A percentile compares a stretch with the other conserved stretches of the same genome.
phyloP scores from a whole-genome alignment of 1,284 basidiomycete species.

The Marasmius oreades region DNA sequence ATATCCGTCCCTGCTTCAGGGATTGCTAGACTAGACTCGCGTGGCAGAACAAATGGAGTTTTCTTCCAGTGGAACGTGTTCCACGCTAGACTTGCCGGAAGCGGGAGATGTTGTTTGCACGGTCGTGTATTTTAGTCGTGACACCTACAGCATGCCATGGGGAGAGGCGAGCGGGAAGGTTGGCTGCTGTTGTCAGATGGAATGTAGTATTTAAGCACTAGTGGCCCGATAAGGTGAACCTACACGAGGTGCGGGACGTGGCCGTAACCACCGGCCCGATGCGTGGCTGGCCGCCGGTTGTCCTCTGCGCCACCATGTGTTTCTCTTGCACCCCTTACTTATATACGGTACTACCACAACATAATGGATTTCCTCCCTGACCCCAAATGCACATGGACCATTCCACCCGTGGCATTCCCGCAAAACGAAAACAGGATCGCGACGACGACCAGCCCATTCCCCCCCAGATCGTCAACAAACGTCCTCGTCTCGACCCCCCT shows the following conservation, averaged over 20 bases:
- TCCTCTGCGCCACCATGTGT: constrained; percentile 1
- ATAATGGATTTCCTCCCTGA: constrained; percentile 25
- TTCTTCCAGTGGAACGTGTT: too few relatives aligned
- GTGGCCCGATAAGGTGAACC: constrained; percentile 3
- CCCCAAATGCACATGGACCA: constrained; percentile 20
- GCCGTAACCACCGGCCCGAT: background rate
- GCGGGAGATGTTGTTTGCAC: too few relatives aligned
- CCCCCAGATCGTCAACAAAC: constrained; percentile 29
- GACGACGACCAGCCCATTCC: constrained; percentile 37
- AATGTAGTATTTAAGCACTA: background rate
- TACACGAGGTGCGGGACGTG: background rate
- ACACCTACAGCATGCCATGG: background rate
- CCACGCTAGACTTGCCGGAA: too few relatives aligned
- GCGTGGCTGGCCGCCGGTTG: background rate
- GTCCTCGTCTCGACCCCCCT: constrained; percentile 28
- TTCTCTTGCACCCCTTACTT: constrained; percentile 31
- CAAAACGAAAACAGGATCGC: constrained; percentile 52
- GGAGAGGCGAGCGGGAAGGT: background rate
- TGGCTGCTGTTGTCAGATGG: background rate
- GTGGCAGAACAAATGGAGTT: too few relatives aligned
- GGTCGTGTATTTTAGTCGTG: too few relatives aligned
- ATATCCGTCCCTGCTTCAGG: too few relatives aligned
- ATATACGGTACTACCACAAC: constrained; percentile 35
- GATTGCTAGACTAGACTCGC: too few relatives aligned
- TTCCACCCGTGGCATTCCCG: constrained; percentile 44